Percentiles rank a stretch among this genome's conserved stretches.
phyloP scores from a whole-genome alignment of 1,139 yeast genomes.

The Debaryomyces udenii region DNA sequence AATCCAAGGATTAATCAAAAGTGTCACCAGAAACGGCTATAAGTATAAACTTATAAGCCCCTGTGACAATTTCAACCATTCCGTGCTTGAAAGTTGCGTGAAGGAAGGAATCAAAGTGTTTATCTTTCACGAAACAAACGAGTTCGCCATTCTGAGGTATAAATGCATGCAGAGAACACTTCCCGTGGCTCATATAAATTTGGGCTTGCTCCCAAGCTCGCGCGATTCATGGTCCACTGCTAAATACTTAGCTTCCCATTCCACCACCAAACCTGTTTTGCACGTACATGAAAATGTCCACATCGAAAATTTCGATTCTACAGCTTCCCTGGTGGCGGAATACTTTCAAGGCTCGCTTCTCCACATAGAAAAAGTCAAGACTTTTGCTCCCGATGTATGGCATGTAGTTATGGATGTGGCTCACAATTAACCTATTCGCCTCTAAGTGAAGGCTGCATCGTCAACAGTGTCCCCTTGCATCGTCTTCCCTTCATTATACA shows the following conservation, averaged over 20 bases:
- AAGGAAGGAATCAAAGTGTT: constrained; percentile 27
- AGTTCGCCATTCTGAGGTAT: constrained; percentile 47
- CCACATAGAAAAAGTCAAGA: constrained; percentile 66
- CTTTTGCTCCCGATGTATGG: constrained; percentile 87
- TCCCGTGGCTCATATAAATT: constrained; percentile 63
- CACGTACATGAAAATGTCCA: constrained; percentile 83
- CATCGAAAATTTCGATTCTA: constrained; percentile 39
- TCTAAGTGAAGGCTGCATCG: too few species aligned
- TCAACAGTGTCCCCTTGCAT: too few species aligned
- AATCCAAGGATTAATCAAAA: constrained; percentile 65
- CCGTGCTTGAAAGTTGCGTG: constrained; percentile 13
- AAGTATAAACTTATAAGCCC: constrained; percentile 34
- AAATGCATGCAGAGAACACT: constrained; percentile 21
- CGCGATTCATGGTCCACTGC: constrained; percentile 62
- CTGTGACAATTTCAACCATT: constrained; percentile 31
- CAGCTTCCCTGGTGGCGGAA: constrained; percentile 23
- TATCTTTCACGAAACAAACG: constrained; percentile 67
- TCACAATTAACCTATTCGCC: not conserved
- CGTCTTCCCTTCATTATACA: too few species aligned
- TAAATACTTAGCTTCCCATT: constrained; percentile 22
- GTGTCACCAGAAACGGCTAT: constrained; percentile 51
- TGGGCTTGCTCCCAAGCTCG: constrained; percentile 78
- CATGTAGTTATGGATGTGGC: constrained; percentile 67
- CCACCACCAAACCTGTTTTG: constrained; percentile 29
- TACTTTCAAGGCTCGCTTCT: constrained; percentile 19